A percentile compares a stretch with the other conserved stretches of the same genome.
These are phyloP conservation scores for Botrytis aclada DNA, from an alignment of 2,329 filamentous ascomycete species.

Conservation along the genomic window DNA sequence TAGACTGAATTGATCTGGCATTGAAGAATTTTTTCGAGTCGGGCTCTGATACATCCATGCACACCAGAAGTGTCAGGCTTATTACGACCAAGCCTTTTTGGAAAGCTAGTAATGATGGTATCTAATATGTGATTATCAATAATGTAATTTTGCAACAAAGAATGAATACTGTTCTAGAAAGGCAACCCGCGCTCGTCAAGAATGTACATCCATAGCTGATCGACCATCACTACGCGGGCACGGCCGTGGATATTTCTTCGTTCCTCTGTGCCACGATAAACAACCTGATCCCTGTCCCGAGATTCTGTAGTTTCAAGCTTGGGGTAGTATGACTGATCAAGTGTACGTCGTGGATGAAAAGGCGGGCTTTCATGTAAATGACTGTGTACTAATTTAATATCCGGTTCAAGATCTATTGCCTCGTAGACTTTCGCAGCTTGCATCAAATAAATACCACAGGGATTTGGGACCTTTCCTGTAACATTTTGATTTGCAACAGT, in stretches of 20 bases:
- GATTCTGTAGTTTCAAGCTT: slow-evolving; percentile 40
- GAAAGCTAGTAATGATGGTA: slow-evolving; percentile 44
- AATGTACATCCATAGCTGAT: slow-evolving; percentile 46
- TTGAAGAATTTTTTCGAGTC: slow-evolving; percentile 31
- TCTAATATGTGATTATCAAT: slow-evolving; percentile 30
- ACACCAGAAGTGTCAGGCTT: slow-evolving; percentile 43
- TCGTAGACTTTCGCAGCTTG: slow-evolving; percentile 26
- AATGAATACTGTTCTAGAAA: neutral
- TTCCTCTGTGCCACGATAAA: slow-evolving; percentile 27
- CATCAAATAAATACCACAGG: slow-evolving; percentile 24
- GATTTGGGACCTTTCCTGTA: neutral
- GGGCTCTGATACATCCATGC: slow-evolving; percentile 41
- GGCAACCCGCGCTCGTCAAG: slow-evolving; percentile 37
- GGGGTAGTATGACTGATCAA: slow-evolving; percentile 46
- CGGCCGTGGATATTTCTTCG: slow-evolving; percentile 18
- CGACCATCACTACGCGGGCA: slow-evolving; percentile 42
- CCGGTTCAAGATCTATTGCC: slow-evolving; percentile 29
- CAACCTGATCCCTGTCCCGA: slow-evolving; percentile 38
- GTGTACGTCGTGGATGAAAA: slow-evolving; percentile 43
- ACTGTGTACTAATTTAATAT: slow-evolving; percentile 26
- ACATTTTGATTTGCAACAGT: rapidly evolving
- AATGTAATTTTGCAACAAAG: neutral
- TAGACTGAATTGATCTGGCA: slow-evolving; percentile 40
- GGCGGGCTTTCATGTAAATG: slow-evolving; percentile 33
- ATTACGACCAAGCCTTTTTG: slow-evolving; percentile 43